phyloP scores from a whole-genome alignment of 2,329 filamentous ascomycete genomes.

The Botrytis sinoallii region DNA sequence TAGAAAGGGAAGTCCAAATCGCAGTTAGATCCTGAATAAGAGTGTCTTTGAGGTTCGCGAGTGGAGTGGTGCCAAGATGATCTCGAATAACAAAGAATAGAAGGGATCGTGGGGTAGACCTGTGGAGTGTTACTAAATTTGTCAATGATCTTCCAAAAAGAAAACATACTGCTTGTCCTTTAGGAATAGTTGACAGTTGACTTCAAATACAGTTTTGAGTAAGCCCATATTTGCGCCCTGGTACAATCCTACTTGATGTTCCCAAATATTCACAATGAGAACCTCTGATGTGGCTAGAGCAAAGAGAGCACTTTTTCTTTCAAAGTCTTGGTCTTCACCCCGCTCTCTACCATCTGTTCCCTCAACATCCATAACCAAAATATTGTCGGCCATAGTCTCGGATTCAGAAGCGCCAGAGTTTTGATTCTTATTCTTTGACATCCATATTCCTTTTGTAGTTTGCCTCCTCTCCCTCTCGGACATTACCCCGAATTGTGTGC shows the following conservation, averaged over 20 bases:
- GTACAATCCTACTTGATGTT: constrained; percentile 96
- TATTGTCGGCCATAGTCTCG: constrained; percentile 86
- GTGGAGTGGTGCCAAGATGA: constrained; percentile 86
- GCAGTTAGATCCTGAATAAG: constrained; percentile 85
- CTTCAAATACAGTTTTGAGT: constrained; percentile 97
- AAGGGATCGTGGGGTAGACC: constrained; percentile 82
- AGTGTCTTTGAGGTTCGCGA: constrained; percentile 86
- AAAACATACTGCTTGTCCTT: constrained; percentile 81
- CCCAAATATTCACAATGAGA: constrained; percentile 98
- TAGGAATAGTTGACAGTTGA: constrained; percentile 94
- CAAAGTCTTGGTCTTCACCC: constrained; percentile 97
- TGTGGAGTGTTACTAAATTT: constrained; percentile 41
- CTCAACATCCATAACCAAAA: constrained; percentile 98
- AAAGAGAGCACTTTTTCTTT: constrained; percentile 96
- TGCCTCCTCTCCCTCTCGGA: constrained; percentile 89
- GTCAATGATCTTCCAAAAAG: constrained; percentile 17
- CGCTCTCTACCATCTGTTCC: constrained; percentile 94
- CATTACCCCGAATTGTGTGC: constrained; percentile 97
- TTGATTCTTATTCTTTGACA: constrained; percentile 87
- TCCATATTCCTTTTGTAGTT: constrained; percentile 99
- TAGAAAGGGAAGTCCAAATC: constrained; percentile 90
- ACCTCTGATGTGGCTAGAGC: constrained; percentile 97
- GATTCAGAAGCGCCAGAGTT: constrained; percentile 47
- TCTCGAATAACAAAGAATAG: constrained; percentile 99
- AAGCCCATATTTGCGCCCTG: constrained; percentile 99